Evolutionary conservation across 768 basidiomycete genomes (phyloP).

Genomic region (Xerocomus potaroensis): DNA sequence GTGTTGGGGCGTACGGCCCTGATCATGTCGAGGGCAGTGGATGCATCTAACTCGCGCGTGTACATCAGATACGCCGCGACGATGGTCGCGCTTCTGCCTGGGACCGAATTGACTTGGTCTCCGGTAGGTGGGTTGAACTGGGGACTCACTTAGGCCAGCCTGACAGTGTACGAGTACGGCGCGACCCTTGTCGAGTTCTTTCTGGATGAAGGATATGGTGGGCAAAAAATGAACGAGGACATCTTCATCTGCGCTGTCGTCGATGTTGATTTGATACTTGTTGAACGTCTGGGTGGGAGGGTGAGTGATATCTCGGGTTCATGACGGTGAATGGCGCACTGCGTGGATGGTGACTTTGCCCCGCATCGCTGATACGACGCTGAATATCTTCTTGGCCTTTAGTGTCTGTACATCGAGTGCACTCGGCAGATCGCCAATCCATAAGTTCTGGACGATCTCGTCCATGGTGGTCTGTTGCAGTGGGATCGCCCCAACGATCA

Average conservation of each 20-base stretch:
- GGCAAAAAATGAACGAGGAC: conserved; percentile 74
- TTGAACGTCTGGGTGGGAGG: conserved; percentile 60
- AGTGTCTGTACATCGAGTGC: conserved; percentile 61
- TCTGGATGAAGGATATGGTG: conserved; percentile 78
- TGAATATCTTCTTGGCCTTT: conserved; percentile 67
- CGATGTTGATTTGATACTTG: conserved; percentile 72
- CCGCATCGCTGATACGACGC: conserved; percentile 69
- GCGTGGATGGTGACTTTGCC: conserved; percentile 63
- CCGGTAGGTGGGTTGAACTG: neutral
- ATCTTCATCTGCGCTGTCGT: conserved; percentile 73
- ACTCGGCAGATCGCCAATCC: conserved; percentile 79
- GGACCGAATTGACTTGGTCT: conserved; percentile 3
- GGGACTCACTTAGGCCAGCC: conserved; percentile 75
- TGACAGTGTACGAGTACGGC: conserved; percentile 89
- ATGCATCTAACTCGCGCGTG: conserved; percentile 49
- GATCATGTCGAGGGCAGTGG: conserved; percentile 67
- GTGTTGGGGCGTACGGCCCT: conserved; percentile 59
- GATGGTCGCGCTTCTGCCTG: conserved; percentile 81
- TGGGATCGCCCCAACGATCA: too few species aligned
- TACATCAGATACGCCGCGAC: conserved; percentile 90
- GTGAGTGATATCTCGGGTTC: neutral
- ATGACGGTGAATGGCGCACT: conserved; percentile 44
- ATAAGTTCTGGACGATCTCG: conserved; percentile 72
- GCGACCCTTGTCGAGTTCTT: conserved; percentile 67
- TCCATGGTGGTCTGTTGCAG: conserved; percentile 47